Conservation (phyloP, 139 green algal species). For the Trebouxia sp. region DNA sequence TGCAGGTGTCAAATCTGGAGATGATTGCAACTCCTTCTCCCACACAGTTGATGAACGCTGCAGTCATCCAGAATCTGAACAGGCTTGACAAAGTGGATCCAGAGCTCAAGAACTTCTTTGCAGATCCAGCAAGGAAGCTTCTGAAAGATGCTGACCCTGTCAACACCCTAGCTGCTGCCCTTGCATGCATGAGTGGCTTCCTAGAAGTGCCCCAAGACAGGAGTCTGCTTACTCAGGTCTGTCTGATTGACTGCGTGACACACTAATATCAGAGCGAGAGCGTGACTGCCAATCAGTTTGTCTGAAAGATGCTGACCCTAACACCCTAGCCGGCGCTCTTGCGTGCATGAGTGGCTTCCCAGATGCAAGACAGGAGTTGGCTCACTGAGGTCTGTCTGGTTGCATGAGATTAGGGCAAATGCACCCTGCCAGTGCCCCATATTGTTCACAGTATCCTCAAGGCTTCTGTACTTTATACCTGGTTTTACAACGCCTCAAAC, state of each 20-base stretch:
- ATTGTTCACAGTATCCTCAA: too few species aligned
- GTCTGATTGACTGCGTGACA: neutral
- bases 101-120: slow-evolving; percentile 82
- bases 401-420: too few species aligned
- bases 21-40: slow-evolving; percentile 54
- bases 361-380: slow-evolving; percentile 60
- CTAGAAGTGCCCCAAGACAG: slow-evolving; percentile 65
- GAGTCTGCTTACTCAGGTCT: slow-evolving; percentile 42
- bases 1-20: slow-evolving; percentile 48
- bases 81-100: slow-evolving; percentile 76
- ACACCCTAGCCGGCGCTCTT: slow-evolving; percentile 80
- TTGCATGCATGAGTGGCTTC: slow-evolving; percentile 89
- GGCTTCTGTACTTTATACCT: too few species aligned
- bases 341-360: slow-evolving; percentile 87
- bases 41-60: slow-evolving; percentile 64
- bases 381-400: slow-evolving; percentile 28
- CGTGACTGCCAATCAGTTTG: too few species aligned
- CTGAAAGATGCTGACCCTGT: slow-evolving; percentile 50
- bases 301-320: slow-evolving; percentile 49
- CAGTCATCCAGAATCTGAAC: slow-evolving; percentile 60
- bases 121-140: slow-evolving; percentile 74
- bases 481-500: too few species aligned
- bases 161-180: slow-evolving; percentile 73
- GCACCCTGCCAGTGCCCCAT: too few species aligned
- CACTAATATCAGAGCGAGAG: neutral